phyloP scores from a whole-genome alignment of 2,329 filamentous ascomycete species.

The Fusarium illudens region DNA sequence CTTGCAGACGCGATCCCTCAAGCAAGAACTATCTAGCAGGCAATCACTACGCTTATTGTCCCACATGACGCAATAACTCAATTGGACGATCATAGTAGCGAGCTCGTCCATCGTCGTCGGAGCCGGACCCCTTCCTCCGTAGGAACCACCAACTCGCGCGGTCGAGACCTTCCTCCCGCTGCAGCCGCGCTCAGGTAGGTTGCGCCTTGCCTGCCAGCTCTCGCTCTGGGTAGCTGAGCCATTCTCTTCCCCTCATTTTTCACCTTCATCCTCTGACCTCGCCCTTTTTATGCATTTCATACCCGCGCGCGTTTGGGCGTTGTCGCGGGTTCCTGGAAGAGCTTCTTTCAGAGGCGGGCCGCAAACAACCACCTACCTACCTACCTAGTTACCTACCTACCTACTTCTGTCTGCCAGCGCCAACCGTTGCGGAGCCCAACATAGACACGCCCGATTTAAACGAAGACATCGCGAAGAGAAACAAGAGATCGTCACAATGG shows the following conservation, averaged over 20 bases:
- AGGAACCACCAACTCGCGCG: constrained; percentile 4
- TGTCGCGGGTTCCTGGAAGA: neutral
- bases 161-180: neutral
- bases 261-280: neutral
- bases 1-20: constrained; percentile 1
- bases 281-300: neutral
- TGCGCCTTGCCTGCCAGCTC: neutral
- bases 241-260: constrained; percentile 7
- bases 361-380: neutral
- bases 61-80: constrained; percentile 7
- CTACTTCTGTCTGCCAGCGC: constrained; percentile 8
- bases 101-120: constrained; percentile 7
- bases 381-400: neutral
- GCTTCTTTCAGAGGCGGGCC: constrained; percentile 20
- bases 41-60: neutral
- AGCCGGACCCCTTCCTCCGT: constrained; percentile 22
- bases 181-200: neutral
- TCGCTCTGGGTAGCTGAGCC: neutral
- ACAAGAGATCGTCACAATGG: constrained; percentile 22
- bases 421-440: constrained; percentile 1
- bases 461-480: neutral
- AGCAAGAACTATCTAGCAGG: neutral
- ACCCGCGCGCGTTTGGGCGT: constrained; percentile 15
- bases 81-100: neutral
- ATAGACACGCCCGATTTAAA: neutral